Evolutionary conservation across 441 rosid genomes (phyloP), one percentile per base, ranked within the genome.

Genomic region (Gossypium trilobum): DNA sequence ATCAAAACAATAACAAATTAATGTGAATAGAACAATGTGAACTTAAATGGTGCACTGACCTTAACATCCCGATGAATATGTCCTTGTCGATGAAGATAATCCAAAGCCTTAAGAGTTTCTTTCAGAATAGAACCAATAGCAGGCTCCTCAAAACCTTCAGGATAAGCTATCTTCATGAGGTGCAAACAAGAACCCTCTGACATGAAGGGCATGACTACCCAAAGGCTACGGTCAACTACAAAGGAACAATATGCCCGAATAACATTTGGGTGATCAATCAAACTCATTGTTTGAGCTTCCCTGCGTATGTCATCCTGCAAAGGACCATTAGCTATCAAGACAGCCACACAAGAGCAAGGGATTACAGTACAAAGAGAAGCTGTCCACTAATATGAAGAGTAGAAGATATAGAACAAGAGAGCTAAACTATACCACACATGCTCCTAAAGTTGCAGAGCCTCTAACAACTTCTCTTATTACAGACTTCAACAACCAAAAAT

Each of bases 171-270:
- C 88, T 90, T 91, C 96, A 96, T 93, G 62, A 96, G 93, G 83
- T 93, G 98, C 82, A 96, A 82, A 83, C 99, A 96, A 1, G 98
- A 96, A 58, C 99, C 98, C 75, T 96, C 97, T 4, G 89, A 96
- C 99, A 96, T 96, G 79, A 87, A 96, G 16, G 98, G 97, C 98
- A 96, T 96, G 80, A 93, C 87, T 29, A 96, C 99, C 99, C 98
- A 96, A 62, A 96, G 95, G 78, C 86, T 84, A 57, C 79, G 80
- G 39, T 87, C 96, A 61, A 96, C 98, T 70, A 91, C 97, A 87
- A 93, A 96, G 9, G 98, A 96, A 81, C 99, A 93, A 70, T 60
- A 87, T 62, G 97, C 97, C 76, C 78, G 89, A 60, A 93, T 88
- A 65, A 91, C 95, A 78, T 96, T 96, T 68, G 96, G 97, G 83